Evolutionary conservation across 768 basidiomycete genomes (phyloP), one percentile per base, ranked within the genome.

Genomic region (Russula sp.): DNA sequence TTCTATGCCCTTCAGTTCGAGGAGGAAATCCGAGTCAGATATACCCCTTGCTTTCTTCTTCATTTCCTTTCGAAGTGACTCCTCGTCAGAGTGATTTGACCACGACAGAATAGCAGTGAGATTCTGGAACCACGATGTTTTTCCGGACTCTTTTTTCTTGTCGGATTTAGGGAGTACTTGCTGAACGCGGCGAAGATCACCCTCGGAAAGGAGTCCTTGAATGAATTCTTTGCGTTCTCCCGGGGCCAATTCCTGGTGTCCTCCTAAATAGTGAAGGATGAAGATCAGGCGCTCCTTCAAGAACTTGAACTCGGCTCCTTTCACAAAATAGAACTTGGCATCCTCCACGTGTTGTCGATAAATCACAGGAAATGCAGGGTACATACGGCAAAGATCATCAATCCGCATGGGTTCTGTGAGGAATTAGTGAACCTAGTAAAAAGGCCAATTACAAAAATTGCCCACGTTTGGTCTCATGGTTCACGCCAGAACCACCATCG

Each of bases 1-100:
- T 2, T 35, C 35, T 8, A 67, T 47, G 2, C n/a, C 14, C 3
- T 45, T 47, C 8, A 67, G 20, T 20, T 25, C 7, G 9, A 45
- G 29, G 1, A 68, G 58, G 41, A 67, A 68, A 11, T 16, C 20
- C 1, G 46, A 14, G 43, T 68, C 63, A 2, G 55, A 11, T n/a
- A 52, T 10, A 1, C 1, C 11, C 2, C 1, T 22, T 25, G 55
- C 56, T n/a, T 46, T 35, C 29, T 36, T 41, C 14, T 55, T 61
- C 41, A 58, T 45, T 18, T 65, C 61, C 35, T n/a, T 56, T 34
- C 49, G 20, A 20, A 48, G 36, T 5, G 41, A 39, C 1, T 55
- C 56, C n/a, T 55, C 59, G n/a, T n/a, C n/a, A n/a, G n/a, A n/a
- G n/a, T n/a, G n/a, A n/a, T n/a, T n/a, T n/a, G n/a, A n/a, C n/a